Percentiles rank a stretch among this genome's conserved stretches.
Evolutionary conservation across 495 filamentous ascomycete genomes (phyloP).

Genomic region (Neurospora tetraspora): DNA sequence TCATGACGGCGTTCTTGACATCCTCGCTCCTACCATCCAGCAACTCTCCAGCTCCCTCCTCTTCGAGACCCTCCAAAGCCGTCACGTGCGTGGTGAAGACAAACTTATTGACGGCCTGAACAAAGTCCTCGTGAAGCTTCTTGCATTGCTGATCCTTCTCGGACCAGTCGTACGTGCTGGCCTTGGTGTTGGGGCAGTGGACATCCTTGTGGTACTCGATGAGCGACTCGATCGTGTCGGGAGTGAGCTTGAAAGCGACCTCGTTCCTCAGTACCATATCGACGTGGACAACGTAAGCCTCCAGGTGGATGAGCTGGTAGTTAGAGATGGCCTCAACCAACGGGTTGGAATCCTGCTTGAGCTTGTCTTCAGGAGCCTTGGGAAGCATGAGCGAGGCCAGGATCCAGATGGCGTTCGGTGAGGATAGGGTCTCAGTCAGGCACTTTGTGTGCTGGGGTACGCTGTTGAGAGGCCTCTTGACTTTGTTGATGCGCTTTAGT

Average conservation of each 20-base stretch:
- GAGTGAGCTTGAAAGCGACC: conserved; percentile 97
- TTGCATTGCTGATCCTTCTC: conserved; percentile 95
- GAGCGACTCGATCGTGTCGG: conserved; percentile 88
- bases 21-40: conserved; percentile 87
- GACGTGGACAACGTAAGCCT: conserved; percentile 98
- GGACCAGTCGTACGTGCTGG: conserved; percentile 88
- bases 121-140: conserved; percentile 95
- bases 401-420: conserved; percentile 88
- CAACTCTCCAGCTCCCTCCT: conserved; percentile 92
- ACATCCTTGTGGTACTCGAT: conserved; percentile 97
- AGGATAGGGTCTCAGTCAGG: conserved; percentile 91
- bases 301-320: conserved; percentile 87
- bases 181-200: conserved; percentile 82
- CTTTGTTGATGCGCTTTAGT: conserved; percentile 90
- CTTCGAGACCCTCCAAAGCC: conserved; percentile 90
- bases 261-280: conserved; percentile 98
- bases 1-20: conserved; percentile 79
- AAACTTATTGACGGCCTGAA: conserved; percentile 95
- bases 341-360: conserved; percentile 77
- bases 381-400: conserved; percentile 88
- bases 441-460: conserved; percentile 94
- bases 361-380: conserved; percentile 80
- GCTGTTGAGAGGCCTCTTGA: conserved; percentile 97
- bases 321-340: conserved; percentile 87
- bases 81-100: conserved; percentile 85